phyloP scores from a whole-genome alignment of 371 early-diverging fungal species.

The Mortierella sp. region DNA sequence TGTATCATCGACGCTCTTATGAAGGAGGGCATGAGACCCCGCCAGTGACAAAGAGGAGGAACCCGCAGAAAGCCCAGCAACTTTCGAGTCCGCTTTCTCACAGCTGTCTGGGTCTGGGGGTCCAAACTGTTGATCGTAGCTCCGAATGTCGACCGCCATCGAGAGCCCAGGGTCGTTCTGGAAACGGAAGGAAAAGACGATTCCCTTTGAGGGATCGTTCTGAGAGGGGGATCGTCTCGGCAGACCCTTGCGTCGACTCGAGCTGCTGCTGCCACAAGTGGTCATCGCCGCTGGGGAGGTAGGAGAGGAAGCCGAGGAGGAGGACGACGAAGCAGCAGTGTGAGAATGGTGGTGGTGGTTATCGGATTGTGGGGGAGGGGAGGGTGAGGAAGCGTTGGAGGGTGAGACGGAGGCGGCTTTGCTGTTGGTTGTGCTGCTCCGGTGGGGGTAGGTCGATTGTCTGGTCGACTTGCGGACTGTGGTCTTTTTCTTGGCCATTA shows the following conservation, averaged over 20 bases:
- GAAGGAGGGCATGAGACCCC: conserved; percentile 18
- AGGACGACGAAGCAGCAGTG: neutral
- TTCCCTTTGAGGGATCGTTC: conserved; percentile 50
- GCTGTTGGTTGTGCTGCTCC: conserved; percentile 23
- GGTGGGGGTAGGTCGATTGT: conserved; percentile 11
- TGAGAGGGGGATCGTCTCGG: conserved; percentile 50
- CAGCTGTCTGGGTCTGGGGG: conserved; percentile 17
- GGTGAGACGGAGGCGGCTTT: conserved; percentile 35
- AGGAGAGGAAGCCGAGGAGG: neutral
- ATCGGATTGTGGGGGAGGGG: conserved; percentile 7
- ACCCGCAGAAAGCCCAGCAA: conserved; percentile 9
- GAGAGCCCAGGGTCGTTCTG: conserved; percentile 45
- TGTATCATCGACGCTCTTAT: neutral
- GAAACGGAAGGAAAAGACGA: conserved; percentile 52
- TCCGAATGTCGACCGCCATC: conserved; percentile 53
- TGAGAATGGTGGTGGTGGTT: neutral
- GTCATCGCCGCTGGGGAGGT: neutral
- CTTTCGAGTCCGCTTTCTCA: neutral
- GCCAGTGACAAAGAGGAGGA: conserved; percentile 13
- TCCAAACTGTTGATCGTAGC: conserved; percentile 51
- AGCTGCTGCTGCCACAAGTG: conserved; percentile 15
- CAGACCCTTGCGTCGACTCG: conserved; percentile 34
- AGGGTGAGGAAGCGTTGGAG: conserved; percentile 48
- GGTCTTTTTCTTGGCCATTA: conserved; percentile 53
- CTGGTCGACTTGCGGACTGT: conserved; percentile 33